Percentiles rank a stretch among this genome's conserved stretches.
Conservation (phyloP, 768 basidiomycete species). For the Suillus placidus region DNA sequence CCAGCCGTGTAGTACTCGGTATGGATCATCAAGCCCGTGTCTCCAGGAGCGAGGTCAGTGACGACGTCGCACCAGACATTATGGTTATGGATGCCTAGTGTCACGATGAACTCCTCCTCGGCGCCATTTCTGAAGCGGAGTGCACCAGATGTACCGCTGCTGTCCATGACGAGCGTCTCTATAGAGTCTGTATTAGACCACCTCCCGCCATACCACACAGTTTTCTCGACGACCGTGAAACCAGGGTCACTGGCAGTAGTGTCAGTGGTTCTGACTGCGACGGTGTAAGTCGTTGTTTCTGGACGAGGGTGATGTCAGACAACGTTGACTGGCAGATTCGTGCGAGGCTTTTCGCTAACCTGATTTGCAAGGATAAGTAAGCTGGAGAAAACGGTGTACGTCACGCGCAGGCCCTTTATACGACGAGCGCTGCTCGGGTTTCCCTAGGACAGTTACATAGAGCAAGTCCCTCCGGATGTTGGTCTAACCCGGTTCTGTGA, state of each 20-base stretch:
- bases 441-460: too few relatives aligned
- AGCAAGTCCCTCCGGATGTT: too few relatives aligned
- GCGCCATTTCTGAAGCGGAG: constrained; percentile 35
- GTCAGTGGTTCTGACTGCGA: not conserved
- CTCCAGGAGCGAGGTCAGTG: constrained; percentile 27
- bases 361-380: not conserved
- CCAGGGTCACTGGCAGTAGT: not conserved
- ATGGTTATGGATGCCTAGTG: constrained; percentile 43
- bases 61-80: constrained; percentile 43
- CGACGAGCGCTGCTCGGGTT: too few relatives aligned
- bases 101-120: constrained; percentile 37
- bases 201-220: constrained; percentile 22
- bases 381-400: not conserved
- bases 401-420: not conserved
- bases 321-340: not conserved
- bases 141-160: constrained; percentile 43
- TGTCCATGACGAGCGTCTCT: constrained; percentile 36
- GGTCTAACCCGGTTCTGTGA: too few relatives aligned
- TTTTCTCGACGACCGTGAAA: not conserved
- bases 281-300: not conserved
- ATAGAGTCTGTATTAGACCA: constrained; percentile 29
- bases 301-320: not conserved
- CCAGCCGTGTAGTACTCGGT: constrained; percentile 29
- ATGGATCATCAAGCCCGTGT: constrained; percentile 32
- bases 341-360: not conserved